Evolutionary conservation across 176 grass and related monocot species (phyloP), one percentile per base, ranked within the genome.

Genomic region (Triticum timopheevii): DNA sequence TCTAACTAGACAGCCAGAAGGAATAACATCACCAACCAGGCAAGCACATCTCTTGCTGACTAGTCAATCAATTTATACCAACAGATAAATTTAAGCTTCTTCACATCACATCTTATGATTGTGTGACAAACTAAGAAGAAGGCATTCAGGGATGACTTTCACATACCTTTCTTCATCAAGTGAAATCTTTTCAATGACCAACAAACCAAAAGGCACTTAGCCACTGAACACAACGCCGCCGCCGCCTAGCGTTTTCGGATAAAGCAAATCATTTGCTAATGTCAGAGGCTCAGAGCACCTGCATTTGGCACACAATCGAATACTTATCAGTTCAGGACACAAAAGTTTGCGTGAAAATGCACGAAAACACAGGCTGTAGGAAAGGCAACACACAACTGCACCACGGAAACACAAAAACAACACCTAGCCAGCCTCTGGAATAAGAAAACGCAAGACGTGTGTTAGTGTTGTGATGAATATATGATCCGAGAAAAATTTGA

Each of bases 141-240:
- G 33, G 33, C 33, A 34, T 34, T 4, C 33, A 84, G 2, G 8
- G n/a, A 67, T 65, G 28, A 45, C 30, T 31, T 10, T 82, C 31
- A 38, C 72, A 34, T 79, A 92, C 93, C 93, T 91, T 95, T 63
- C 89, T 94, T 25, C 93, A 89, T 98, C 88, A 50, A 86, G 42
- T 62, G 93, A 91, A 78, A 98, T 89, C 63, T 59, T 88, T 78
- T 81, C 91, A 13, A 86, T 84, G 72, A 98, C 82, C 28, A 92
- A 92, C 7, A 86, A 94, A 91, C 93, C 80, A 4, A 93, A 98
- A 79, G 93, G 88, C 13, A 98, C 90, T 92, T 93, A 98, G 39
- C 96, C 93, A 50, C 93, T 98, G 82, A 95, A 98, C n/a, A 98
- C 78, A 15, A 89, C 89, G 4, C 88, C 96, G 10, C 33, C 33